phyloP scores from a whole-genome alignment of 192 early-diverging fungal species.

The Phlyctochytrium planicorne region DNA sequence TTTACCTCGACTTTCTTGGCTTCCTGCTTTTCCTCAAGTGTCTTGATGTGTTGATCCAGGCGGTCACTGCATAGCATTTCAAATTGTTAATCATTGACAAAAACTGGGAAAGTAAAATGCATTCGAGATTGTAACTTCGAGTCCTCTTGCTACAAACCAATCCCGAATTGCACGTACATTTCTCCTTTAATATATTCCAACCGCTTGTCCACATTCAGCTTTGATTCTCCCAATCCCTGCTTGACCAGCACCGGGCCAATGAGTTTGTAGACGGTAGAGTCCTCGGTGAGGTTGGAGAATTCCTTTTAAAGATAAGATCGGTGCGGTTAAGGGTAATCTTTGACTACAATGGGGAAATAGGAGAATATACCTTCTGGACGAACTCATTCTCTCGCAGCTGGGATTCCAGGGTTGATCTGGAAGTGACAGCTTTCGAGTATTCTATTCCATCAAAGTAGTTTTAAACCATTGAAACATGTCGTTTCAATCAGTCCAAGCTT shows the following conservation, averaged over 20 bases:
- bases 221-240: constrained; percentile 86
- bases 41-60: constrained; percentile 76
- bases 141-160: neutral
- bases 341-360: neutral
- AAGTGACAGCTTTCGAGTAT: constrained; percentile 67
- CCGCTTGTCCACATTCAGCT: constrained; percentile 88
- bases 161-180: constrained; percentile 61
- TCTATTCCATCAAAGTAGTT: constrained; percentile 49
- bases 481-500: neutral
- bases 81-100: too few relatives aligned
- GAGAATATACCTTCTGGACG: constrained; percentile 70
- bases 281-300: constrained; percentile 78
- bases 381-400: constrained; percentile 95
- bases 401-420: constrained; percentile 84
- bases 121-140: too few relatives aligned
- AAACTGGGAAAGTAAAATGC: too few relatives aligned
- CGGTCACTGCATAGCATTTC: too few relatives aligned
- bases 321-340: constrained; percentile 7
- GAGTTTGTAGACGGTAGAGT: constrained; percentile 90
- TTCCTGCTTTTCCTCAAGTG: constrained; percentile 81
- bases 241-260: constrained; percentile 94
- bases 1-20: constrained; percentile 77
- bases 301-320: constrained; percentile 56
- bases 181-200: constrained; percentile 86
- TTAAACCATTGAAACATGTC: too few relatives aligned